phyloP scores from a whole-genome alignment of 257 asterid genomes.

The Solanum peruvianum region DNA sequence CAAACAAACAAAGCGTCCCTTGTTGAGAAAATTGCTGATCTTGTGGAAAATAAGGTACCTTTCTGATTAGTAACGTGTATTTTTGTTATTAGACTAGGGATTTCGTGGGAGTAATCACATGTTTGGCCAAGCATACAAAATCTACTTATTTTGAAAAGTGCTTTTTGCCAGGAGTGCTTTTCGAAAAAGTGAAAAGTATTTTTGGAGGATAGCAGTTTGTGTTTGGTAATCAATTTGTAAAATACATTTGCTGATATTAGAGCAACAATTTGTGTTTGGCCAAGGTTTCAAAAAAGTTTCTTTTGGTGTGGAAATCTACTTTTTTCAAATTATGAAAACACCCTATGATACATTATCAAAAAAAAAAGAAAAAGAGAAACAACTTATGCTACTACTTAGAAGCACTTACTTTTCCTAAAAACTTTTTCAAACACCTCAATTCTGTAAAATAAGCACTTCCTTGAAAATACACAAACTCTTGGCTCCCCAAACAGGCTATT shows the following conservation, averaged over 20 bases:
- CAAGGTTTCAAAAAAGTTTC: neutral
- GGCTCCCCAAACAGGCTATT: neutral
- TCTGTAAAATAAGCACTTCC: neutral
- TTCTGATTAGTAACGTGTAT: neutral
- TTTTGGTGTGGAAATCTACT: neutral
- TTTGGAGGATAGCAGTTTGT: neutral
- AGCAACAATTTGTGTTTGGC: neutral
- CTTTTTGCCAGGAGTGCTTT: neutral
- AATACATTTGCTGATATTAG: neutral
- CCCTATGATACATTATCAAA: neutral
- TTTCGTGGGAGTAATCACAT: neutral
- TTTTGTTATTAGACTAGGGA: neutral
- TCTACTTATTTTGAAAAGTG: neutral
- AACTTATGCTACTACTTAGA: neutral
- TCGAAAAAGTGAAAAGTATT: neutral
- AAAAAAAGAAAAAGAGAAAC: neutral
- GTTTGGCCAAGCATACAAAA: neutral
- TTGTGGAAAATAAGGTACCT: constrained; percentile 82
- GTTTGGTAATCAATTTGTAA: neutral
- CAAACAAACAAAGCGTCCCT: constrained; percentile 97
- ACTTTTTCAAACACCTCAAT: neutral
- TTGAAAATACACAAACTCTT: neutral
- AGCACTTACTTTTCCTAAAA: neutral
- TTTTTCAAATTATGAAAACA: neutral
- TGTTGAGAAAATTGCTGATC: constrained; percentile 92